phyloP scores from a whole-genome alignment of 2,329 filamentous ascomycete genomes.

The Ascochyta lentis region DNA sequence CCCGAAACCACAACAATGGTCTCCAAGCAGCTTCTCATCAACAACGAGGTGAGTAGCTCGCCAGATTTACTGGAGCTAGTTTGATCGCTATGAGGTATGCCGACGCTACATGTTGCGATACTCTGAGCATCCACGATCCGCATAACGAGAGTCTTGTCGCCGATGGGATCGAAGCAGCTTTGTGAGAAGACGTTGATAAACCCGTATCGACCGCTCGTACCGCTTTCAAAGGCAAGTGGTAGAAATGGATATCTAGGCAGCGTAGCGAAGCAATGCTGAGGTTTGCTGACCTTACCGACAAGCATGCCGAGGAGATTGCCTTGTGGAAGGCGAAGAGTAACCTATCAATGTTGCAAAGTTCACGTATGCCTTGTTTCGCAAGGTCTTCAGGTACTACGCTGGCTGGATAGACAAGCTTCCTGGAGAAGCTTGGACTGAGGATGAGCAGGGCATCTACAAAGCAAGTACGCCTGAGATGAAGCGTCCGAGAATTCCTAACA shows the following conservation, averaged over 20 bases:
- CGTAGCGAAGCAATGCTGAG: slow-evolving; percentile 33
- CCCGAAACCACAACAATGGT: slow-evolving; percentile 13
- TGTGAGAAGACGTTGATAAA: slow-evolving; percentile 32
- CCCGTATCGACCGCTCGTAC: slow-evolving; percentile 34
- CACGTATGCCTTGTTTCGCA: slow-evolving; percentile 14
- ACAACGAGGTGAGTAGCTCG: slow-evolving; percentile 31
- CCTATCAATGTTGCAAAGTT: slow-evolving; percentile 17
- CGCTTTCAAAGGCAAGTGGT: slow-evolving; percentile 33
- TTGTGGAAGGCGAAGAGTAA: slow-evolving; percentile 22
- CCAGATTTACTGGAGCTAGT: not conserved
- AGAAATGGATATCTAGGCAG: slow-evolving; percentile 26
- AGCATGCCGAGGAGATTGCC: slow-evolving; percentile 20
- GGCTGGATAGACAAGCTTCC: slow-evolving; percentile 31
- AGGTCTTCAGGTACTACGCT: slow-evolving; percentile 29
- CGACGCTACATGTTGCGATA: slow-evolving; percentile 30
- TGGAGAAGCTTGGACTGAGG: slow-evolving; percentile 22
- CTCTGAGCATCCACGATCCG: slow-evolving; percentile 33
- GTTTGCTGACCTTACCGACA: slow-evolving; percentile 34
- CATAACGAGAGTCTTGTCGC: slow-evolving; percentile 33
- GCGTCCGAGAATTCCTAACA: not conserved
- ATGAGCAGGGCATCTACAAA: slow-evolving; percentile 14
- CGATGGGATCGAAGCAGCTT: slow-evolving; percentile 32
- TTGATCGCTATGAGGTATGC: slow-evolving; percentile 23
- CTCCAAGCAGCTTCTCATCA: slow-evolving; percentile 33
- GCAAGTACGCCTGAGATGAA: not conserved